Evolutionary conservation across 2,329 filamentous ascomycete species (phyloP).

Genomic region (Colletotrichum tropicicola): DNA sequence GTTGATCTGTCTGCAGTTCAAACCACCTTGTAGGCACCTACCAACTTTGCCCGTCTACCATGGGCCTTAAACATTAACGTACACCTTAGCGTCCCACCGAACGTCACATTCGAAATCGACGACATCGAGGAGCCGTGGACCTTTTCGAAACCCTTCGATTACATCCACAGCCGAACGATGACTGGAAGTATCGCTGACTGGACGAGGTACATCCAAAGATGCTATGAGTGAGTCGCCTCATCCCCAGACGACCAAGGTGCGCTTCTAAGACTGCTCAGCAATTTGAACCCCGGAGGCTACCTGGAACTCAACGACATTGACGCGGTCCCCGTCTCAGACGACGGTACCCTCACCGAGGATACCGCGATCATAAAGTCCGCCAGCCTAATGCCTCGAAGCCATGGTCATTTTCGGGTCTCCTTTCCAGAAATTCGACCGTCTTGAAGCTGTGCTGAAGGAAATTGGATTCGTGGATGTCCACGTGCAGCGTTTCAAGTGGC

Average conservation of each 20-base stretch:
- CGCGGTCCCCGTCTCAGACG: slow-evolving; percentile 32
- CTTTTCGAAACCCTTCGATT: slow-evolving; percentile 40
- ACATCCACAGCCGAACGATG: slow-evolving; percentile 35
- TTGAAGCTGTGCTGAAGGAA: slow-evolving; percentile 72
- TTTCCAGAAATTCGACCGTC: not conserved
- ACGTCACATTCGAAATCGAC: slow-evolving; percentile 55
- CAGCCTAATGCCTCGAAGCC: not conserved
- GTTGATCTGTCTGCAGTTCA: slow-evolving; percentile 52
- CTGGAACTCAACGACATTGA: slow-evolving; percentile 72
- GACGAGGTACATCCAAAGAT: slow-evolving; percentile 39
- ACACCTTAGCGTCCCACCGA: slow-evolving; percentile 55
- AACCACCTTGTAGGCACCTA: slow-evolving; percentile 37
- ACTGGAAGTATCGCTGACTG: slow-evolving; percentile 38
- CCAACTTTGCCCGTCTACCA: slow-evolving; percentile 58
- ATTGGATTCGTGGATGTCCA: slow-evolving; percentile 41
- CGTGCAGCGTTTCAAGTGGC: slow-evolving; percentile 35
- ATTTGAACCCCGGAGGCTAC: slow-evolving; percentile 37
- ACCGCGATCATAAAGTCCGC: not conserved
- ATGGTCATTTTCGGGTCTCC: not conserved
- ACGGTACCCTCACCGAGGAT: not conserved
- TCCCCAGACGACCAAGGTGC: no score
- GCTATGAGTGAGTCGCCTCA: slow-evolving; percentile 36
- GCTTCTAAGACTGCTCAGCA: not conserved
- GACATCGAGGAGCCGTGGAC: slow-evolving; percentile 49
- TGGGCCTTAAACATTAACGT: slow-evolving; percentile 35